Conservation (phyloP, 352 stramenopile species). For the Globisporangium solare region DNA sequence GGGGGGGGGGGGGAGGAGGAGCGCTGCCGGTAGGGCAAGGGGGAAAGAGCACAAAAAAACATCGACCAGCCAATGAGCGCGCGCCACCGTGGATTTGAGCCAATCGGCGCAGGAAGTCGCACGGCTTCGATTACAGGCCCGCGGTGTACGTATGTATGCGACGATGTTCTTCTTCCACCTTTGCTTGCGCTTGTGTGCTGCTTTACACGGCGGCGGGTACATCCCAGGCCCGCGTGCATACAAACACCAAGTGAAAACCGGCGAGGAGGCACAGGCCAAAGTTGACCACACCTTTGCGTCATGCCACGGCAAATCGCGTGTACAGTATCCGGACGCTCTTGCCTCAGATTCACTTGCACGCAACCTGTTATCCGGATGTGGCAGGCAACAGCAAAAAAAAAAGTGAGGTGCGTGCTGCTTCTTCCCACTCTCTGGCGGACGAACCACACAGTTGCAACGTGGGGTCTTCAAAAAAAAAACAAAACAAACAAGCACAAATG, state of each 20-base stretch:
- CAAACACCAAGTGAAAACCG: conserved; percentile 3
- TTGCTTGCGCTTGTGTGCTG: conserved; percentile 10
- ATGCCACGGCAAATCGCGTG: too few species aligned
- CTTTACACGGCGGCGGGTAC: conserved; percentile 2
- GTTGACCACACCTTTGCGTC: too few species aligned
- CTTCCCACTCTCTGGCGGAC: too few species aligned
- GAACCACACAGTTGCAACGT: too few species aligned
- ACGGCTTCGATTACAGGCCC: conserved; percentile 2
- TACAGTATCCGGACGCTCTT: too few species aligned
- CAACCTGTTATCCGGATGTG: too few species aligned
- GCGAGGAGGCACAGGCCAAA: background rate
- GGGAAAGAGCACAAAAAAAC: conserved; percentile 14
- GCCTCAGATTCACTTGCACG: too few species aligned
- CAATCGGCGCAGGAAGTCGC: conserved; percentile 7
- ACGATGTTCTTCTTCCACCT: conserved; percentile 13
- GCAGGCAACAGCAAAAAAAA: too few species aligned
- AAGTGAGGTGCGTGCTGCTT: too few species aligned
- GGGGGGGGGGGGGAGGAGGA: conserved; percentile 11
- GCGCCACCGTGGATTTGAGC: background rate
- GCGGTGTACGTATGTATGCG: conserved; percentile 12
- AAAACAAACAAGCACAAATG: too few species aligned
- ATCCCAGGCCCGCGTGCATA: conserved; percentile 7
- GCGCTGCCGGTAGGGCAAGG: conserved; percentile 13
- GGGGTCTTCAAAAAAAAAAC: too few species aligned
- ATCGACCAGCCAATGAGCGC: conserved; percentile 19